These are phyloP conservation scores for Annulohypoxylon maeteangense DNA, from an alignment of 495 filamentous ascomycete genomes.

Conservation along the genomic window DNA sequence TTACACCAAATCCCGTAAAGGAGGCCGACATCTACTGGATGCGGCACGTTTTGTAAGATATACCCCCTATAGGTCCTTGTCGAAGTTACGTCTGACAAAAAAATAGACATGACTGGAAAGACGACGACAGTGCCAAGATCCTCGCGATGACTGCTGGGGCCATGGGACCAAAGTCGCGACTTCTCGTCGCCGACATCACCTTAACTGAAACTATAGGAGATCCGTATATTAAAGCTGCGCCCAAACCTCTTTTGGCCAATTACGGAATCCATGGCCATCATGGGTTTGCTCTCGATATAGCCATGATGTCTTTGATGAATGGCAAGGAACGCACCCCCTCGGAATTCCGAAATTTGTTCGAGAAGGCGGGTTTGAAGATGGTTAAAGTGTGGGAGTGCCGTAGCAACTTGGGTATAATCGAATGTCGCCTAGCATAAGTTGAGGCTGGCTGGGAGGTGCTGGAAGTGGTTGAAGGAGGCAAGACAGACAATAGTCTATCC, in stretches of 20 bases:
- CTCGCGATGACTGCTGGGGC: conserved; percentile 42
- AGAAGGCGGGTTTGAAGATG: conserved; percentile 35
- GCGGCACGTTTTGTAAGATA: conserved; percentile 50
- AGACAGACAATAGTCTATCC: not conserved
- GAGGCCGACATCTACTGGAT: conserved; percentile 57
- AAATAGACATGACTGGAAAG: conserved; percentile 55
- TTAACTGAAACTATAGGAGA: conserved; percentile 53
- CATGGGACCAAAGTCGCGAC: conserved; percentile 49
- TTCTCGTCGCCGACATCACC: conserved; percentile 54
- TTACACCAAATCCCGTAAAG: conserved; percentile 52
- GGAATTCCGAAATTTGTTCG: conserved; percentile 39
- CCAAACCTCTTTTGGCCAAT: conserved; percentile 51
- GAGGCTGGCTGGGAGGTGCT: not conserved
- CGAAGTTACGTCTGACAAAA: conserved; percentile 18
- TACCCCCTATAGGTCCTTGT: not conserved
- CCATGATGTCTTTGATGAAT: conserved; percentile 54
- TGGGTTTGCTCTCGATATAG: conserved; percentile 51
- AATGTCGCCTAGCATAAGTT: conserved; percentile 33
- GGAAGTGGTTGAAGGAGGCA: not conserved
- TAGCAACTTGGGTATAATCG: conserved; percentile 38
- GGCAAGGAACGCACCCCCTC: conserved; percentile 56
- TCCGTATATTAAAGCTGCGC: conserved; percentile 46
- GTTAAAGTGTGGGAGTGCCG: conserved; percentile 43
- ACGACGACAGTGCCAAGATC: conserved; percentile 53
- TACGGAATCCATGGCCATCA: conserved; percentile 48